These are phyloP conservation scores for Tylopilus subfusipes DNA, from an alignment of 768 basidiomycete species.

Conservation along the genomic window DNA sequence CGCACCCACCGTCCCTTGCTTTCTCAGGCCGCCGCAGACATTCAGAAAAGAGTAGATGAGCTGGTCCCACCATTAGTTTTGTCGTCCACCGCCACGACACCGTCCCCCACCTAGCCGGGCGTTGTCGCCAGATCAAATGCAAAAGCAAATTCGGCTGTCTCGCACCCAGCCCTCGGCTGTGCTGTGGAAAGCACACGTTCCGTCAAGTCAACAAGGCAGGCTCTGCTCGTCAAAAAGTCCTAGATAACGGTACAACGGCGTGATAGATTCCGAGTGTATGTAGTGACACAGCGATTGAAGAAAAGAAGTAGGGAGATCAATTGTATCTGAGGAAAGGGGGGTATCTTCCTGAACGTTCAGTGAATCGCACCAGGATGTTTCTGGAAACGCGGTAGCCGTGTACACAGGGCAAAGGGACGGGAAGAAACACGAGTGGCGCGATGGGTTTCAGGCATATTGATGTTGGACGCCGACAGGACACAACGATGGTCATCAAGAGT, in stretches of 20 bases:
- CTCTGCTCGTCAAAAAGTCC: constrained; percentile 17
- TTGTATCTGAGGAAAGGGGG: constrained; percentile 20
- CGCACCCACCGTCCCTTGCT: constrained; percentile 11
- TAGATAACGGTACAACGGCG: constrained; percentile 34
- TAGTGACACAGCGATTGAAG: constrained; percentile 20
- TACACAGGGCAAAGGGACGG: constrained; percentile 9
- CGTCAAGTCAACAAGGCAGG: constrained; percentile 10
- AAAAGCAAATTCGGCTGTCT: constrained; percentile 5
- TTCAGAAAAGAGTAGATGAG: constrained; percentile 73
- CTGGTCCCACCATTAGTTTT: constrained; percentile 48
- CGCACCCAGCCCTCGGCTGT: background rate
- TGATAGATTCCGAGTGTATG: constrained; percentile 23
- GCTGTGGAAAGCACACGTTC: constrained; percentile 1
- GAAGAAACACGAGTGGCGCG: constrained; percentile 8
- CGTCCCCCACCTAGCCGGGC: constrained; percentile 19
- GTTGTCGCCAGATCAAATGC: background rate
- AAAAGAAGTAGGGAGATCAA: constrained; percentile 10
- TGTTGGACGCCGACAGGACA: background rate
- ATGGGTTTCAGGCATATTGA: constrained; percentile 10
- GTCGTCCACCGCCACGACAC: constrained; percentile 25
- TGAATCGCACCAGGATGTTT: constrained; percentile 14
- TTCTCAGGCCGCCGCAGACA: constrained; percentile 61
- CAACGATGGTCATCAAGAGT: constrained; percentile 34
- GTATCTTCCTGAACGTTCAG: constrained; percentile 26
- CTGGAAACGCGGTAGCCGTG: constrained; percentile 15